These are phyloP conservation scores for Trichophyton verrucosum DNA, from an alignment of 2,329 filamentous ascomycete genomes.

Conservation along the genomic window DNA sequence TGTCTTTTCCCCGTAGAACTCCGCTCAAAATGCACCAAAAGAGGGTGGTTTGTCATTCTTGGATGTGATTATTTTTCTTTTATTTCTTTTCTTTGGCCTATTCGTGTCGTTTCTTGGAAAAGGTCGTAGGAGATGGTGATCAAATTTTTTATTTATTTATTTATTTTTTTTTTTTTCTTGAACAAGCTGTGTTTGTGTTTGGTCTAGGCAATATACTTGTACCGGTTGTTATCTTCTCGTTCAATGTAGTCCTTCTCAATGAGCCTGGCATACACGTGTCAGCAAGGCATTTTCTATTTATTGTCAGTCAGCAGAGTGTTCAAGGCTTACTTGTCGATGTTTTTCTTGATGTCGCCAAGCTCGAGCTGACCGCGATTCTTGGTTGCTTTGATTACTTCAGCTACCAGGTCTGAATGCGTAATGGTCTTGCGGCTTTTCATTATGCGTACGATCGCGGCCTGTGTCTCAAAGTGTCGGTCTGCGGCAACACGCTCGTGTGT, in stretches of 20 bases:
- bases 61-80: neutral
- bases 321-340: constrained; percentile 72
- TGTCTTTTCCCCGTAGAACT: neutral
- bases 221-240: constrained; percentile 45
- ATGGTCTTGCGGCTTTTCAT: constrained; percentile 92
- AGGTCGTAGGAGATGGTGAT: too few species aligned
- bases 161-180: too few species aligned
- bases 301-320: constrained; percentile 6
- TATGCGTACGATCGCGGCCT: constrained; percentile 90
- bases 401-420: constrained; percentile 72
- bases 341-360: constrained; percentile 80
- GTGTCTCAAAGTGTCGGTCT: constrained; percentile 89
- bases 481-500: constrained; percentile 82
- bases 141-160: too few species aligned
- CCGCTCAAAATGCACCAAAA: neutral
- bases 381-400: constrained; percentile 85
- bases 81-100: neutral
- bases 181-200: too few species aligned
- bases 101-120: too few species aligned
- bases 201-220: constrained; percentile 55
- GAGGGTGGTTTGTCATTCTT: neutral
- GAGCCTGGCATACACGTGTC: constrained; percentile 40
- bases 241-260: constrained; percentile 94
- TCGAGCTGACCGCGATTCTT: constrained; percentile 77
- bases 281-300: neutral